Evolutionary conservation across 208 protist genomes (phyloP).

Genomic region (Wallacemonas sp.): DNA sequence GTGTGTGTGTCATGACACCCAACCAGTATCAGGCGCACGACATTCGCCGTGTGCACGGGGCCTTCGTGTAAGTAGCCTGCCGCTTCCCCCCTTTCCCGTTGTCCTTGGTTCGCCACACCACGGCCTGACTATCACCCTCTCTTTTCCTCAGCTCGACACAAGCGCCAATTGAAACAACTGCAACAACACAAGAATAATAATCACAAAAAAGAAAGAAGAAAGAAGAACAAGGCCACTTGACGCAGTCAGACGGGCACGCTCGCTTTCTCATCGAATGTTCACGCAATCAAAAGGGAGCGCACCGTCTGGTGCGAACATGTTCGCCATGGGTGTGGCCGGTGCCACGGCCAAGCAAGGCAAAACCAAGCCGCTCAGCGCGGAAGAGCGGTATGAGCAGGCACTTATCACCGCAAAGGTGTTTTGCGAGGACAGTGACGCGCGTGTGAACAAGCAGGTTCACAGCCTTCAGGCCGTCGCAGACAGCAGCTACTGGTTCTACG

Average conservation of each 20-base stretch:
- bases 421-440: conserved; percentile 59
- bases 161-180: neutral
- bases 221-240: too few relatives aligned
- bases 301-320: neutral
- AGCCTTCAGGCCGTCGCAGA: conserved; percentile 56
- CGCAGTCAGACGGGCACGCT: too few relatives aligned
- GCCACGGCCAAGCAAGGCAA: neutral
- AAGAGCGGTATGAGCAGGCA: conserved; percentile 72
- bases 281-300: conserved; percentile 13
- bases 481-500: conserved; percentile 84
- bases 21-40: too few relatives aligned
- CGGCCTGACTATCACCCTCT: too few relatives aligned
- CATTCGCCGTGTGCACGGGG: too few relatives aligned
- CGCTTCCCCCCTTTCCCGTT: too few relatives aligned
- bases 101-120: too few relatives aligned
- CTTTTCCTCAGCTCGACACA: too few relatives aligned
- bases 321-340: neutral
- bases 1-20: too few relatives aligned
- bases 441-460: conserved; percentile 54
- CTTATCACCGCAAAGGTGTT: conserved; percentile 72
- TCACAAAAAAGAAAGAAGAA: neutral
- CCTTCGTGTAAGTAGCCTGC: too few relatives aligned
- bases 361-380: conserved; percentile 36
- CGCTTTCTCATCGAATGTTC: too few relatives aligned
- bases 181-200: neutral